These are phyloP conservation scores for Hypoxylon sp. DNA, from an alignment of 2,329 filamentous ascomycete species.

Conservation along the genomic window DNA sequence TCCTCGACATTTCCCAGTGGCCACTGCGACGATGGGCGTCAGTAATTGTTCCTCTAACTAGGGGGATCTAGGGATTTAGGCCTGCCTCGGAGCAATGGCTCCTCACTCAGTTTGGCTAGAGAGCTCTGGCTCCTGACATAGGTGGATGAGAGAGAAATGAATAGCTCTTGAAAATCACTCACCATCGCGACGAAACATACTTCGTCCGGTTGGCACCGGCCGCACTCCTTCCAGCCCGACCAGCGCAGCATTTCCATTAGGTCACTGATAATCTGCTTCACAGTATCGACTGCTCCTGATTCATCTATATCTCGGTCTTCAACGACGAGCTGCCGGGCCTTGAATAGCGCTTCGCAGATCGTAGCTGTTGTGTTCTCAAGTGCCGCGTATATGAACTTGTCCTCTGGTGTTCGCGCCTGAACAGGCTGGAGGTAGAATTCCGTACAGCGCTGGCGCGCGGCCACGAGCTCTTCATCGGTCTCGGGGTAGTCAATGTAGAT, in stretches of 20 bases:
- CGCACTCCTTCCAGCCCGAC: slow-evolving; percentile 57
- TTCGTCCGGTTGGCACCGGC: slow-evolving; percentile 52
- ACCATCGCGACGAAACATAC: slow-evolving; percentile 58
- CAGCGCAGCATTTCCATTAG: slow-evolving; percentile 55
- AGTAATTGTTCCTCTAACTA: neutral
- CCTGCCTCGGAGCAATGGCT: neutral
- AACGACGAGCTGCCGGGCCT: slow-evolving; percentile 49
- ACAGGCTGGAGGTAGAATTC: slow-evolving; percentile 61
- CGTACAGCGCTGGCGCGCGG: slow-evolving; percentile 64
- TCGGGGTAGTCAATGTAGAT: slow-evolving; percentile 61
- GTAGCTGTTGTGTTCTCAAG: slow-evolving; percentile 49
- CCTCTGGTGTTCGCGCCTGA: slow-evolving; percentile 57
- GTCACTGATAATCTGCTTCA: slow-evolving; percentile 33
- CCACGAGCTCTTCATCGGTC: slow-evolving; percentile 49
- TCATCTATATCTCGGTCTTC: slow-evolving; percentile 37
- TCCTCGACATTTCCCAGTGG: slow-evolving; percentile 55
- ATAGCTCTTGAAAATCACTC: neutral
- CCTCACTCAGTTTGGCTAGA: no score
- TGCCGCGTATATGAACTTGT: slow-evolving; percentile 62
- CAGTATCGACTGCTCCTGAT: slow-evolving; percentile 6
- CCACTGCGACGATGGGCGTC: slow-evolving; percentile 40
- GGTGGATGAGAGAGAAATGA: no score
- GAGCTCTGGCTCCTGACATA: no score
- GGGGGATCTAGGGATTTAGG: neutral
- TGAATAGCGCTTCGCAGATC: slow-evolving; percentile 51